Conservation (phyloP, 306 rosid species). For the Lagenaria siceraria region DNA sequence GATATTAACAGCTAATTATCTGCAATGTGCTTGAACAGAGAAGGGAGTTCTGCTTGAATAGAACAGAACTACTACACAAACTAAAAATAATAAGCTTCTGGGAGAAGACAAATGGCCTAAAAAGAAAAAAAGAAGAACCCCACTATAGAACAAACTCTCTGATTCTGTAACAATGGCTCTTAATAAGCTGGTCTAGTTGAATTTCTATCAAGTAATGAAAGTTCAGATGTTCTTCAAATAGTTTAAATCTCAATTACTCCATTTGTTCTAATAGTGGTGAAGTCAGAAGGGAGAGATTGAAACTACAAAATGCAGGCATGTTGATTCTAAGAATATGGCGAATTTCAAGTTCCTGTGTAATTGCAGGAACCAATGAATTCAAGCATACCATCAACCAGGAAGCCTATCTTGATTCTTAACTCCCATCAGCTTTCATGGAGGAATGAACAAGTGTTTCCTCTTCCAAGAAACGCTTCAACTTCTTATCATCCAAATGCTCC, state of each 20-base stretch:
- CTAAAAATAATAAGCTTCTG: background rate
- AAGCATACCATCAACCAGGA: constrained; percentile 8
- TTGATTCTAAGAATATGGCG: background rate
- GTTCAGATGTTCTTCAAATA: background rate
- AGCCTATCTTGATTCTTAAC: constrained; percentile 18
- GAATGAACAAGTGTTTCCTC: constrained; percentile 26
- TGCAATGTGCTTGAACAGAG: background rate
- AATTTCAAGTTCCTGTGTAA: background rate
- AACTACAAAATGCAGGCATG: background rate
- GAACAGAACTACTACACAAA: background rate
- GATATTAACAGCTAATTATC: background rate
- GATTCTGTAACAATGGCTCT: background rate
- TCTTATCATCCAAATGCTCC: constrained; percentile 64
- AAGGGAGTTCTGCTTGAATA: background rate
- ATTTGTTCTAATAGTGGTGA: background rate
- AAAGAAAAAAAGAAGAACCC: background rate
- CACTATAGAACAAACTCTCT: background rate
- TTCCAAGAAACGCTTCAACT: constrained; percentile 59
- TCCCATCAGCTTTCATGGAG: constrained; percentile 7
- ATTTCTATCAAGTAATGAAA: background rate
- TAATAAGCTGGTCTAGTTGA: background rate
- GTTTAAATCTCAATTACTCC: background rate
- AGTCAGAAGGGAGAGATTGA: background rate
- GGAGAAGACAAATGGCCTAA: background rate
- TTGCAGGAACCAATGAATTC: background rate